Conservation (phyloP, 768 basidiomycete species). For the Trametes coccinea region DNA sequence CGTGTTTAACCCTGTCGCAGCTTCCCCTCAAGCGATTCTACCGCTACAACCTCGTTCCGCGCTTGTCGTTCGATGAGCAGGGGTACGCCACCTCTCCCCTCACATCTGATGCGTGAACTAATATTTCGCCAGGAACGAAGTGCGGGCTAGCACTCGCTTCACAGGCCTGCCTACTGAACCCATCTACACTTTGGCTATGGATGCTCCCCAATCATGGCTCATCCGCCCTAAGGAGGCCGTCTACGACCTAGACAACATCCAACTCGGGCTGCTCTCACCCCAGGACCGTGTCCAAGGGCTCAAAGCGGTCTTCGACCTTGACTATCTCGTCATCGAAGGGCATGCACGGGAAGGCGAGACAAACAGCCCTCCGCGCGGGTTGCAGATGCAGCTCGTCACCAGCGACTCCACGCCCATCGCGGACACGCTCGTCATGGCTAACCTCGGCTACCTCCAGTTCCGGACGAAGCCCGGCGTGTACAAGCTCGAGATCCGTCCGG, state of each 20-base stretch:
- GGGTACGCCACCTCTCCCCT: constrained; percentile 51
- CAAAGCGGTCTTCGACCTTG: constrained; percentile 81
- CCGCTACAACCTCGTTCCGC: constrained; percentile 65
- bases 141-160: constrained; percentile 62
- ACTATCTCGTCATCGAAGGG: constrained; percentile 91
- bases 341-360: constrained; percentile 78
- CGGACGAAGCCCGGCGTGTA: constrained; percentile 90
- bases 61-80: constrained; percentile 60
- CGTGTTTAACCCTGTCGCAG: constrained; percentile 38
- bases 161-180: constrained; percentile 76
- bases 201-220: constrained; percentile 90
- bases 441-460: constrained; percentile 95
- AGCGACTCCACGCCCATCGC: constrained; percentile 51
- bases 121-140: constrained; percentile 48
- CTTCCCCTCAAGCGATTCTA: constrained; percentile 93
- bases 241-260: constrained; percentile 96
- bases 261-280: constrained; percentile 64
- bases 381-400: constrained; percentile 81
- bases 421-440: constrained; percentile 92
- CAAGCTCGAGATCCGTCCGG: constrained; percentile 77
- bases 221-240: constrained; percentile 85
- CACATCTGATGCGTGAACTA: neutral
- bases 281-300: constrained; percentile 56
- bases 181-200: constrained; percentile 93
- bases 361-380: constrained; percentile 77